Evolutionary conservation across 139 green algal species (phyloP).

Genomic region (Eudorina sp.): DNA sequence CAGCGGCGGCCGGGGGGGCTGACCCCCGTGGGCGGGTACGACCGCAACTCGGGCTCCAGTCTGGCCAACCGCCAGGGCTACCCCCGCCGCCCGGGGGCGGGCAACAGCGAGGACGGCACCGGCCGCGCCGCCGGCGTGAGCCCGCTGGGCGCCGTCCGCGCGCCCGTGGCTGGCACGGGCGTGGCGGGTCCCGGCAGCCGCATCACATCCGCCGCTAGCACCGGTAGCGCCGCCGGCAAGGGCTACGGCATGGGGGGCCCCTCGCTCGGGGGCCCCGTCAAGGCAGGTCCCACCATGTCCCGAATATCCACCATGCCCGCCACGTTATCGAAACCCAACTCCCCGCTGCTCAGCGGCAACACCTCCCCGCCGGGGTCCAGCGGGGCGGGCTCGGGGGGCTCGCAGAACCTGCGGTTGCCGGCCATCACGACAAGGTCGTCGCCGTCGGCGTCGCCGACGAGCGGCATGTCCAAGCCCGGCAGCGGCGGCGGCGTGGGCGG

Average conservation of each 20-base stretch:
- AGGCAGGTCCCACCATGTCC: neutral
- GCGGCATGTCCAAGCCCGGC: slow-evolving; percentile 6
- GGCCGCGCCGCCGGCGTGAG: neutral
- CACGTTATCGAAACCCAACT: neutral
- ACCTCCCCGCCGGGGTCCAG: neutral
- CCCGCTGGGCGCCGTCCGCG: slow-evolving; percentile 3
- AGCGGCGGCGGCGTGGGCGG: neutral
- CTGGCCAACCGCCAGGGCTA: slow-evolving; percentile 4
- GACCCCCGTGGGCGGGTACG: slow-evolving; percentile 20
- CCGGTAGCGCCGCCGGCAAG: neutral
- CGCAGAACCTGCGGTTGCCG: neutral
- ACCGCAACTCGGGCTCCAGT: slow-evolving; percentile 2
- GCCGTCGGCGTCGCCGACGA: neutral
- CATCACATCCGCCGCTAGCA: slow-evolving; percentile 14
- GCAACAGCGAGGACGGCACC: slow-evolving; percentile 35
- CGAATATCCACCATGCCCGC: neutral
- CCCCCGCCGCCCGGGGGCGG: neutral
- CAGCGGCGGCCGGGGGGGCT: slow-evolving; percentile 30
- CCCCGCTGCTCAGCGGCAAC: slow-evolving; percentile 9
- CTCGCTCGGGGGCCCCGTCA: neutral
- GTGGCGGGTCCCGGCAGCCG: neutral
- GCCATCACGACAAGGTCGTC: slow-evolving; percentile 36
- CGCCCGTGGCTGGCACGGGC: neutral
- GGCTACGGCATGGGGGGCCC: slow-evolving; percentile 5
- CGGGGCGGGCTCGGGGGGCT: neutral